These are phyloP conservation scores for Penicillium expansum DNA, from an alignment of 2,329 filamentous ascomycete species.

Conservation along the genomic window DNA sequence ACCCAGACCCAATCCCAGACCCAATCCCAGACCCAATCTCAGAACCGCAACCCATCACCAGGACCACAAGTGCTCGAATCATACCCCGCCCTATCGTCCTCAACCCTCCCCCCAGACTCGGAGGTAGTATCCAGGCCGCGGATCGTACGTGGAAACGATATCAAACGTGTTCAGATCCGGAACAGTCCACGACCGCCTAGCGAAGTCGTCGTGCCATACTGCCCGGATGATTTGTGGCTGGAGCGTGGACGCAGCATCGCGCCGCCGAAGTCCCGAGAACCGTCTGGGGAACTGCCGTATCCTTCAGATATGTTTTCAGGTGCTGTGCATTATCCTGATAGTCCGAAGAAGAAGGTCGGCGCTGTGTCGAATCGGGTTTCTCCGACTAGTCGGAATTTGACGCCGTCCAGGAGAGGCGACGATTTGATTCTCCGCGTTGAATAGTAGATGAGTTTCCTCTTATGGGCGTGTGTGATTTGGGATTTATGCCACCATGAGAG, in stretches of 20 bases:
- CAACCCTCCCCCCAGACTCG: slow-evolving; percentile 24
- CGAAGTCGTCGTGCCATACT: slow-evolving; percentile 26
- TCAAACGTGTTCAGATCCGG: slow-evolving; percentile 33
- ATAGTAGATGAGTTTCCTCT: slow-evolving; percentile 10
- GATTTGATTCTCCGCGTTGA: slow-evolving; percentile 36
- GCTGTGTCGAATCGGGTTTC: slow-evolving; percentile 11
- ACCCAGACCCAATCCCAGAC: slow-evolving; percentile 4
- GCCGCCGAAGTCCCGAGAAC: not conserved
- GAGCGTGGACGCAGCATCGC: slow-evolving; percentile 13
- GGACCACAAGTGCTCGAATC: slow-evolving; percentile 17
- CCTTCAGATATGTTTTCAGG: slow-evolving; percentile 18
- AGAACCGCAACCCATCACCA: slow-evolving; percentile 1
- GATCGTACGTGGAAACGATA: slow-evolving; percentile 33
- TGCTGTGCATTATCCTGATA: slow-evolving; percentile 18
- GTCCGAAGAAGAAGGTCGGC: slow-evolving; percentile 22
- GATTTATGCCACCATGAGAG: not conserved
- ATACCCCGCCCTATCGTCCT: slow-evolving; percentile 11
- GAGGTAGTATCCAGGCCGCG: slow-evolving; percentile 35
- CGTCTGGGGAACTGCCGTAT: slow-evolving; percentile 15
- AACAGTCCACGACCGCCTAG: slow-evolving; percentile 28
- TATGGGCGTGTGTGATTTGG: not conserved
- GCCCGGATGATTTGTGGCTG: slow-evolving; percentile 32
- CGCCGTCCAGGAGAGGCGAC: slow-evolving; percentile 30
- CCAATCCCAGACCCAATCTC: slow-evolving; percentile 2
- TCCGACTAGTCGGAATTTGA: slow-evolving; percentile 30